Evolutionary conservation across 345 rosid species (phyloP).

Genomic region (Syzygium jambos): DNA sequence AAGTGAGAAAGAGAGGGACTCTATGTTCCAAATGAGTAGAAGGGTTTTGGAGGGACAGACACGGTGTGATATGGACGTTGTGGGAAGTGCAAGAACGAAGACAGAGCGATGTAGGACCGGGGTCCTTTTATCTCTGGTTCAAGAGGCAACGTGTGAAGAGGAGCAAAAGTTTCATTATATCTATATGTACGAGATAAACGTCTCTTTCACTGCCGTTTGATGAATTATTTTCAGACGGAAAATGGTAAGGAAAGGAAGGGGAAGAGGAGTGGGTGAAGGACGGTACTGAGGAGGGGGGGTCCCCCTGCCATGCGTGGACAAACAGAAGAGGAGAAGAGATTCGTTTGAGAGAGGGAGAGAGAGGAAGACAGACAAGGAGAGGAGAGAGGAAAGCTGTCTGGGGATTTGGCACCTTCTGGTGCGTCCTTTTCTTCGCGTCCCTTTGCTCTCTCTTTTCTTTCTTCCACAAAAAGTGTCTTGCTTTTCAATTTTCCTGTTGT

Average conservation of each 20-base stretch:
- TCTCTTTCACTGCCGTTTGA: background rate
- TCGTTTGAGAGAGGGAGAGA: conserved; percentile 3
- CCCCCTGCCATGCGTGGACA: background rate
- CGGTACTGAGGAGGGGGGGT: background rate
- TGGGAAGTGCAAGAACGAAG: background rate
- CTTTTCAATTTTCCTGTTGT: too few relatives aligned
- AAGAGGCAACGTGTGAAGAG: background rate
- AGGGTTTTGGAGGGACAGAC: background rate
- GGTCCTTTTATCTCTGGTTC: background rate
- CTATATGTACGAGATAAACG: background rate
- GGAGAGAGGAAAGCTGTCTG: conserved; percentile 3
- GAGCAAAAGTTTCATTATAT: background rate
- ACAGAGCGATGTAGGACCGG: background rate
- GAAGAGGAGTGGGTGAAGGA: background rate
- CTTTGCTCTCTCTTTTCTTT: background rate
- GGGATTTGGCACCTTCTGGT: background rate
- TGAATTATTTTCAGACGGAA: background rate
- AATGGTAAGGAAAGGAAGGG: background rate
- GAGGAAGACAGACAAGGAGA: background rate
- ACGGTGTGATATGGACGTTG: background rate
- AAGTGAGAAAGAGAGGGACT: background rate
- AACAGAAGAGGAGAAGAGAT: background rate
- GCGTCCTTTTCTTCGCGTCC: background rate
- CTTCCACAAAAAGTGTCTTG: background rate
- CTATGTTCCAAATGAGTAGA: background rate